A percentile compares a stretch with the other conserved stretches of the same genome.
Conservation (phyloP, 2,329 filamentous ascomycete species). For the Plectosphaerella plurivora region DNA sequence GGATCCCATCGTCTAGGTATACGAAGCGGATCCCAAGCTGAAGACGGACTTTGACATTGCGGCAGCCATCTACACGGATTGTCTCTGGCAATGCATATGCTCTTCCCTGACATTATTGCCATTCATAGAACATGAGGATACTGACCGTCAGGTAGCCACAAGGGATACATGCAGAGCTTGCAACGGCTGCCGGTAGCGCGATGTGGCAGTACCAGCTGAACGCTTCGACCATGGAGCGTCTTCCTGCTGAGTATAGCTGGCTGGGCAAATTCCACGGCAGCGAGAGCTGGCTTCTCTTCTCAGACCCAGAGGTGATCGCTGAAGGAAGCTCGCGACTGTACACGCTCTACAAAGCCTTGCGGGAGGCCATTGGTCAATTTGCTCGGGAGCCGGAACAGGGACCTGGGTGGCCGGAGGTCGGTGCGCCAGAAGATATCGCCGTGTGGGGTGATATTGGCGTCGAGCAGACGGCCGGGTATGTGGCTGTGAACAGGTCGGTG, state of each 20-base stretch:
- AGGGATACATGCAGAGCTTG: conserved; percentile 14
- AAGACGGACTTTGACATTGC: conserved; percentile 18
- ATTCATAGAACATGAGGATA: background rate
- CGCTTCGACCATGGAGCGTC: conserved; percentile 13
- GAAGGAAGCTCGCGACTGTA: conserved; percentile 15
- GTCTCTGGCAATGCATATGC: conserved; percentile 20
- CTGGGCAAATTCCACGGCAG: conserved; percentile 20
- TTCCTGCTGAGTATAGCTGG: conserved; percentile 14
- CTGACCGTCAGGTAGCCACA: conserved; percentile 16
- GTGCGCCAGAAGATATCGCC: conserved; percentile 14
- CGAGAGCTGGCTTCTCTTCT: conserved; percentile 19
- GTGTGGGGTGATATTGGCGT: conserved; percentile 14
- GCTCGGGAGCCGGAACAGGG: conserved; percentile 16
- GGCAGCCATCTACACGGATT: conserved; percentile 19
- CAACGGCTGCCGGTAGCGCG: conserved; percentile 11
- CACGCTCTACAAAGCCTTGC: conserved; percentile 16
- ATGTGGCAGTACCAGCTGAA: conserved; percentile 23
- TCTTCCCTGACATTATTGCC: background rate
- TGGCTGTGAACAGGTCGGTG: conserved; percentile 10
- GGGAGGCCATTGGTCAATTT: conserved; percentile 17
- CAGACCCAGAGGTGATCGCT: conserved; percentile 9
- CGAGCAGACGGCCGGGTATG: conserved; percentile 5
- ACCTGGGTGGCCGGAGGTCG: conserved; percentile 18
- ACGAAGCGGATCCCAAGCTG: conserved; percentile 8
- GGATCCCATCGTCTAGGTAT: conserved; percentile 12